Evolutionary conservation across 768 basidiomycete genomes (phyloP).

Genomic region (Panellus pusillus): DNA sequence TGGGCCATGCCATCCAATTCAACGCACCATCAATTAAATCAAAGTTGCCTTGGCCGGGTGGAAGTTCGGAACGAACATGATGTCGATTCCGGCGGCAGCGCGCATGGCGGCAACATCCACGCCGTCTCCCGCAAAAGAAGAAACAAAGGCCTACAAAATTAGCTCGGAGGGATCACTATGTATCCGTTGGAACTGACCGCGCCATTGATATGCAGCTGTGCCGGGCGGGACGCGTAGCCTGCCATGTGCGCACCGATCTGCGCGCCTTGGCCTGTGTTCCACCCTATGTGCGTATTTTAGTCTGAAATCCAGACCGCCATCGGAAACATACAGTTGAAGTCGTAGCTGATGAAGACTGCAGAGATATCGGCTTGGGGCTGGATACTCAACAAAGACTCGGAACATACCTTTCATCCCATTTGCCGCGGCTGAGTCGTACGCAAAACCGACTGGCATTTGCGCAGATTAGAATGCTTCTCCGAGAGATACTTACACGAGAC

Average conservation of each 20-base stretch:
- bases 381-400: constrained; percentile 15
- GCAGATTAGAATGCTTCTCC: neutral
- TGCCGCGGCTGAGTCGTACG: constrained; percentile 36
- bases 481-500: neutral
- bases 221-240: constrained; percentile 36
- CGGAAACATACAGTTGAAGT: constrained; percentile 22
- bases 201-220: constrained; percentile 37
- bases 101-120: constrained; percentile 17
- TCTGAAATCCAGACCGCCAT: no score
- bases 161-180: neutral
- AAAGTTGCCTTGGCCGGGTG: constrained; percentile 19
- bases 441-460: constrained; percentile 24
- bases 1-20: constrained; percentile 21
- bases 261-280: constrained; percentile 25
- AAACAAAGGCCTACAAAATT: constrained; percentile 30
- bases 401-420: constrained; percentile 31
- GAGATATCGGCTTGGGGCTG: neutral
- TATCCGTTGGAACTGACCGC: constrained; percentile 20
- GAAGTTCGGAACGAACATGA: constrained; percentile 21
- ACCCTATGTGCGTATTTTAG: constrained; percentile 1
- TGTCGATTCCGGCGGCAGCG: constrained; percentile 5
- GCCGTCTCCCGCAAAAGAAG: constrained; percentile 46
- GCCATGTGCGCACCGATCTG: constrained; percentile 35
- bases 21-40: constrained; percentile 17
- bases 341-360: constrained; percentile 15